These are phyloP conservation scores for Suillus cothurnatus DNA, from an alignment of 768 basidiomycete species.

Conservation along the genomic window DNA sequence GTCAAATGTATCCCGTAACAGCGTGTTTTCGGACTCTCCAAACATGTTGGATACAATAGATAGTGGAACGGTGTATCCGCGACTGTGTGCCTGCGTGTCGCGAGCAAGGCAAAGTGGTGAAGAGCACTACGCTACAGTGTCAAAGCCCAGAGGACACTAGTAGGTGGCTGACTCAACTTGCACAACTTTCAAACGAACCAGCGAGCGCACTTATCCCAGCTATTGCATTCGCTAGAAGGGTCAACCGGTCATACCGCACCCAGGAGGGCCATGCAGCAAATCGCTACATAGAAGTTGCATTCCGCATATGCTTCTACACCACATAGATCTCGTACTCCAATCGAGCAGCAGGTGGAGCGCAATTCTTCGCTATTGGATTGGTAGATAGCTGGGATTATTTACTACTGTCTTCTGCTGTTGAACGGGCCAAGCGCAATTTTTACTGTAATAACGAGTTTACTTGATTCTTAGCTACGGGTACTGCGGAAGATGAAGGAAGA, in stretches of 20 bases:
- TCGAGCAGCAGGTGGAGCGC: conserved; percentile 72
- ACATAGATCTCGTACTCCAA: conserved; percentile 86
- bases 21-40: too few relatives aligned
- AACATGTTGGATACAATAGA: too few relatives aligned
- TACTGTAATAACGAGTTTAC: conserved; percentile 45
- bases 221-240: conserved; percentile 93
- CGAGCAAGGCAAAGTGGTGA: too few relatives aligned
- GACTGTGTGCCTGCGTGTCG: too few relatives aligned
- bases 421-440: conserved; percentile 57
- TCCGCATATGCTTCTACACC: conserved; percentile 86
- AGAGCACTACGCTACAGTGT: too few relatives aligned
- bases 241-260: conserved; percentile 98
- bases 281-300: conserved; percentile 91
- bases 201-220: conserved; percentile 69
- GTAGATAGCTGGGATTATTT: conserved; percentile 57
- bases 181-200: background rate
- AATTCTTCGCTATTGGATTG: conserved; percentile 40
- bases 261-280: conserved; percentile 92
- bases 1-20: too few relatives aligned
- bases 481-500: conserved; percentile 15
- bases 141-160: too few relatives aligned
- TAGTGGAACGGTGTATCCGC: too few relatives aligned
- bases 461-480: conserved; percentile 12
- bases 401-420: conserved; percentile 49
- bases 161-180: too few relatives aligned